Percentiles rank a stretch among this genome's conserved stretches.
Evolutionary conservation across 805 yeast species (phyloP).

Genomic region (Pichia paraexigua): DNA sequence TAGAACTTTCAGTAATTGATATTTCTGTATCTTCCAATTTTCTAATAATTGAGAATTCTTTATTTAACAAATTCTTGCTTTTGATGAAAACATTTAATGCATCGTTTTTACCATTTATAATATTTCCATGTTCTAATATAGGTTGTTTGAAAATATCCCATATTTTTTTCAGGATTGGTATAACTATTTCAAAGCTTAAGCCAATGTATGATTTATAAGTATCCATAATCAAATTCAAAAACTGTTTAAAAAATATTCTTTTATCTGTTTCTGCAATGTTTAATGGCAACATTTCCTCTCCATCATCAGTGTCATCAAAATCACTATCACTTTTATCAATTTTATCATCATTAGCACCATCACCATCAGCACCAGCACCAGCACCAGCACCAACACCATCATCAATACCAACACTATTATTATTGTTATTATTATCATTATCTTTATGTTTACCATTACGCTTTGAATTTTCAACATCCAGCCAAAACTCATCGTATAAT

Average conservation of each 20-base stretch:
- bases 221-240: constrained; percentile 37
- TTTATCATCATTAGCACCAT: not conserved
- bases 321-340: not conserved
- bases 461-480: not conserved
- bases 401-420: too few relatives aligned
- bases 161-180: constrained; percentile 21
- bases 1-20: constrained; percentile 2
- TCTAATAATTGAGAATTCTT: constrained; percentile 20
- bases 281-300: not conserved
- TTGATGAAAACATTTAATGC: constrained; percentile 22
- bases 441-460: too few relatives aligned
- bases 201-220: constrained; percentile 40
- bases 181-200: constrained; percentile 31
- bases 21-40: constrained; percentile 14
- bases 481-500: constrained; percentile 14
- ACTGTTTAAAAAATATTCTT: constrained; percentile 22
- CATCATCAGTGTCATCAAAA: not conserved
- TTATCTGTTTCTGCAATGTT: constrained; percentile 11
- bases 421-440: too few relatives aligned
- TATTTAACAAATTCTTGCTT: constrained; percentile 19
- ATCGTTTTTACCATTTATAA: constrained; percentile 20
- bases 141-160: constrained; percentile 28
- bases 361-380: not conserved
- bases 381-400: too few relatives aligned
- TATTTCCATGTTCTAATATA: constrained; percentile 13